Evolutionary conservation across 2,329 filamentous ascomycete species (phyloP), one percentile per base, ranked within the genome.

Genomic region (Ophiocordyceps australis): DNA sequence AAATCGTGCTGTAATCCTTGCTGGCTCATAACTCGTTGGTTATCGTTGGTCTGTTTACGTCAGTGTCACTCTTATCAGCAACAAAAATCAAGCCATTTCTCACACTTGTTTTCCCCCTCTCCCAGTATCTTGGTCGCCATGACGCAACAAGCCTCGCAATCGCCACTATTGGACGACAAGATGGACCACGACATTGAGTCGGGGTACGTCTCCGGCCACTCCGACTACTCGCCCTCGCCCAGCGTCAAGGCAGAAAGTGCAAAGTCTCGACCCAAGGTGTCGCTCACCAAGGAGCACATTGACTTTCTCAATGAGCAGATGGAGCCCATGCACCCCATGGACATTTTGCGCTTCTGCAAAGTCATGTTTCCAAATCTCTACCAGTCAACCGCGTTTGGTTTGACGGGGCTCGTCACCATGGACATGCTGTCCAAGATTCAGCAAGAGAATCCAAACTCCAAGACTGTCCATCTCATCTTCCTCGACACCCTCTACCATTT

Each of bases 281-380:
- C 75, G 51, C 82, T 98, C 59, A 86, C 81, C 37, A 77, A 77
- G 49, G 68, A 76, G 35, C 86, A 98, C 51, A 62, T 95, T 38
- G 75, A 80, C 42, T 86, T 86, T 52, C 65, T 98, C 49, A 98
- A 98, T 62, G 57, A 72, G 35, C 82, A 92, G 52, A 60, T 98
- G 39, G 79, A 89, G 50, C 68, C 74, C 45, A 78, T 95, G 51
- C 72, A 85, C 46, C 81, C 89, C 33, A 64, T 86, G 65, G 86
- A 94, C 36, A 77, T 95, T 41, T 68, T 98, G 32, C 76, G 74
- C 55, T 94, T 92, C 78, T 82, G 76, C 62, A 78, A 86, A 46
- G 74, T 79, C 40, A 77, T 86, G 40, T 76, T 98, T 41, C 89
- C 89, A 42, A 77, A 77, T 46, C 70, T 95, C 23, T 94, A 71